Conservation (phyloP, 257 asterid genomes). For the Primulina huaijiensis region DNA sequence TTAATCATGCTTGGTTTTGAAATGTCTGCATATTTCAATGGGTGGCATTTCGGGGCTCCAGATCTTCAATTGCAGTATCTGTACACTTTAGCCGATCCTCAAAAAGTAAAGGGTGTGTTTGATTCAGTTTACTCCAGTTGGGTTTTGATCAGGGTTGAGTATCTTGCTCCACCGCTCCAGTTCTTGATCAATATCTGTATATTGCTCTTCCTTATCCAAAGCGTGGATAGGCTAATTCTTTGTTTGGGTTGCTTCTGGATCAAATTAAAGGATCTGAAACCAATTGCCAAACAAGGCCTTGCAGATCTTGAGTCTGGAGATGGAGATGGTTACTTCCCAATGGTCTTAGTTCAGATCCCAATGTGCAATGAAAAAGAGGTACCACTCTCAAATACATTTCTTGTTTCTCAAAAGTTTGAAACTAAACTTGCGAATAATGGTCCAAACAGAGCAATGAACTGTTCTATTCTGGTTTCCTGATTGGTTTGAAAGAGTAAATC, state of each 20-base stretch:
- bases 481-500: background rate
- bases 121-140: slow-evolving; percentile 17
- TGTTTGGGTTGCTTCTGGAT: slow-evolving; percentile 26
- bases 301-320: slow-evolving; percentile 21
- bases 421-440: background rate
- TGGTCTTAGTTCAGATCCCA: slow-evolving; percentile 26
- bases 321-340: slow-evolving; percentile 8
- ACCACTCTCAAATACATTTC: background rate
- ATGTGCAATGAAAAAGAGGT: slow-evolving; percentile 28
- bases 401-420: background rate
- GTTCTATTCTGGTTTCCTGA: background rate
- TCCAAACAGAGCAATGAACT: background rate
- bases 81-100: slow-evolving; percentile 7
- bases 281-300: slow-evolving; percentile 15
- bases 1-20: slow-evolving; percentile 23
- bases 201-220: slow-evolving; percentile 22
- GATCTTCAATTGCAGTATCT: slow-evolving; percentile 24
- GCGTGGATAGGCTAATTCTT: slow-evolving; percentile 24
- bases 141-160: slow-evolving; percentile 24
- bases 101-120: slow-evolving; percentile 22
- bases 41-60: slow-evolving; percentile 23
- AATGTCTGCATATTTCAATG: slow-evolving; percentile 21
- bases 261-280: slow-evolving; percentile 16
- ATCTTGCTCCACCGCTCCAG: slow-evolving; percentile 27
- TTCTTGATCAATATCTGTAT: slow-evolving; percentile 20